Evolutionary conservation across 352 stramenopile genomes (phyloP).

Genomic region (Plasmopara viticola): DNA sequence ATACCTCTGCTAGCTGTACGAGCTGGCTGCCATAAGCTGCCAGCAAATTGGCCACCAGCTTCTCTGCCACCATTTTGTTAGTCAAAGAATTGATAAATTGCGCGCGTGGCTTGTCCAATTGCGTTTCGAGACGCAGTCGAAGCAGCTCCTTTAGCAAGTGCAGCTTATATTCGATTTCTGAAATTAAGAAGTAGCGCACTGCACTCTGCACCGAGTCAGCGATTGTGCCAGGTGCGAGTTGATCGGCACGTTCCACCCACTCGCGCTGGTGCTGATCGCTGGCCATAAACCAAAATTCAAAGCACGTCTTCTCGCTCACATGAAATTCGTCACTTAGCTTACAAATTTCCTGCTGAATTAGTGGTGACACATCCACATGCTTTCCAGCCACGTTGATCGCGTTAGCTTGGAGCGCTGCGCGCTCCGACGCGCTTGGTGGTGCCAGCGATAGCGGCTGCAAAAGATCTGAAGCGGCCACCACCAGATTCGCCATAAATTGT

Average conservation of each 20-base stretch:
- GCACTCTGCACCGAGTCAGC: constrained; percentile 54
- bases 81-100: constrained; percentile 65
- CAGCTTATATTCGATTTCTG: constrained; percentile 70
- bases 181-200: constrained; percentile 68
- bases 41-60: constrained; percentile 47
- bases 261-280: constrained; percentile 62
- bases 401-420: constrained; percentile 57
- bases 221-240: constrained; percentile 38
- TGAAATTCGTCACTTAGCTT: constrained; percentile 77
- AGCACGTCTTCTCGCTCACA: constrained; percentile 52
- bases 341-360: constrained; percentile 79
- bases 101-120: constrained; percentile 44
- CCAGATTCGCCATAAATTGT: constrained; percentile 49
- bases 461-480: constrained; percentile 35
- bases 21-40: constrained; percentile 42
- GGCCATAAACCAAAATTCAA: constrained; percentile 74
- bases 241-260: constrained; percentile 67
- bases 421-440: constrained; percentile 36
- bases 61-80: constrained; percentile 53
- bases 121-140: constrained; percentile 52
- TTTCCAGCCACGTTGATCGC: constrained; percentile 54
- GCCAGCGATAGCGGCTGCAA: constrained; percentile 35
- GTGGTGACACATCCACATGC: constrained; percentile 59
- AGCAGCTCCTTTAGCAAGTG: constrained; percentile 71
- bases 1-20: constrained; percentile 46